Conservation (phyloP, 2,329 filamentous ascomycete species). For the Ceratocystis eucalypticola region DNA sequence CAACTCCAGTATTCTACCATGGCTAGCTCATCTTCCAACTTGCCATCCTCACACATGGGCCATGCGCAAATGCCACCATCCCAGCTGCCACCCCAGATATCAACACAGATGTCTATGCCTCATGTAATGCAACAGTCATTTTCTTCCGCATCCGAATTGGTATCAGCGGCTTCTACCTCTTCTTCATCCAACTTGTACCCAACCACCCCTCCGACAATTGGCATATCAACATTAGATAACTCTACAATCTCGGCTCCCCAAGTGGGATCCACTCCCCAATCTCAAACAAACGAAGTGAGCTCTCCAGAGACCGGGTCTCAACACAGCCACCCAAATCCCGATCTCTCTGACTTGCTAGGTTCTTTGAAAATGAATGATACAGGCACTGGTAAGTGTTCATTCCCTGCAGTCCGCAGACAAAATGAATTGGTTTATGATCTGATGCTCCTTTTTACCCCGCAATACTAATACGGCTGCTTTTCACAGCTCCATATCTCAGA, state of each 20-base stretch:
- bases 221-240: conserved; percentile 4
- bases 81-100: background rate
- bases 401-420: background rate
- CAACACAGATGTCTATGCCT: background rate
- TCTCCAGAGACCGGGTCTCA: conserved; percentile 41
- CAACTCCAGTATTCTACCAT: conserved; percentile 32
- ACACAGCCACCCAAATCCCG: conserved; percentile 53
- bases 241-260: conserved; percentile 7
- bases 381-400: conserved; percentile 54
- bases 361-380: conserved; percentile 76
- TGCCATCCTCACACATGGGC: background rate
- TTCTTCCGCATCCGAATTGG: background rate
- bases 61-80: conserved; percentile 6
- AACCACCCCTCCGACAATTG: conserved; percentile 15
- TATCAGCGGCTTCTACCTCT: background rate
- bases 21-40: conserved; percentile 20
- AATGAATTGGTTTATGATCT: background rate
- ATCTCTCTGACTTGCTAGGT: conserved; percentile 68
- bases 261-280: conserved; percentile 9
- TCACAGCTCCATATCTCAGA: conserved; percentile 68
- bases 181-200: conserved; percentile 15
- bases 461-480: conserved; percentile 9
- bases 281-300: conserved; percentile 19
- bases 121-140: conserved; percentile 13
- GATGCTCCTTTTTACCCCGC: no score